phyloP scores from a whole-genome alignment of 1,139 yeast genomes.

The Zygosaccharomyces sapae region DNA sequence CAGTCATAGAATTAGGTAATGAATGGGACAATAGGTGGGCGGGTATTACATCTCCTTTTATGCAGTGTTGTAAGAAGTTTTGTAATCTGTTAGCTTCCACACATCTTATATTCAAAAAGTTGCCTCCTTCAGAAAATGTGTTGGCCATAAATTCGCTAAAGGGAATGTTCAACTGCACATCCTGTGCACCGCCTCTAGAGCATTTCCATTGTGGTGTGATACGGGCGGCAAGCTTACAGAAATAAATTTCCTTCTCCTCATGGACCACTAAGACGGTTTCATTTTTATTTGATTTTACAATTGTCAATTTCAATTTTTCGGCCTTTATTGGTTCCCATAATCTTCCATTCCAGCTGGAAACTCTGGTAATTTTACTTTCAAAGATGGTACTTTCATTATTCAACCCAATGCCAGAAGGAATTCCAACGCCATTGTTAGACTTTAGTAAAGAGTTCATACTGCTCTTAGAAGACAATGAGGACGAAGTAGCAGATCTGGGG shows the following conservation, averaged over 20 bases:
- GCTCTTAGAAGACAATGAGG: slow-evolving; percentile 8
- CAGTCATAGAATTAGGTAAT: slow-evolving; percentile 21
- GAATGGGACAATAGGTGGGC: slow-evolving; percentile 9
- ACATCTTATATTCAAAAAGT: slow-evolving; percentile 25
- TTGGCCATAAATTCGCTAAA: slow-evolving; percentile 14
- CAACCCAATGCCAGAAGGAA: slow-evolving; percentile 17
- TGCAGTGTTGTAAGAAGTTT: slow-evolving; percentile 24
- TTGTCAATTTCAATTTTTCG: slow-evolving; percentile 7
- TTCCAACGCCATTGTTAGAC: background rate
- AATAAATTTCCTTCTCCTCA: slow-evolving; percentile 44
- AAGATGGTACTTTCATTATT: slow-evolving; percentile 14
- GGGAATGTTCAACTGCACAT: slow-evolving; percentile 33
- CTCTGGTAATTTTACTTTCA: slow-evolving; percentile 16
- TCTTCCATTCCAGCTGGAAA: slow-evolving; percentile 28
- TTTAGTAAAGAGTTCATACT: background rate
- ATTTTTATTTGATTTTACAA: slow-evolving; percentile 78
- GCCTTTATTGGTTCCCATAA: slow-evolving; percentile 22
- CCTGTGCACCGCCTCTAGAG: slow-evolving; percentile 35
- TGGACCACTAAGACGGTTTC: slow-evolving; percentile 84
- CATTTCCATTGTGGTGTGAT: slow-evolving; percentile 27
- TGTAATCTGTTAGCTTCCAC: slow-evolving; percentile 20
- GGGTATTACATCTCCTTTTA: slow-evolving; percentile 12
- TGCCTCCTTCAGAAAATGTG: slow-evolving; percentile 11
- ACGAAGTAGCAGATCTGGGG: slow-evolving; percentile 5
- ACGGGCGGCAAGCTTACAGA: slow-evolving; percentile 20